phyloP scores from a whole-genome alignment of 2,329 filamentous ascomycete species.

The Penicillium thymicola region DNA sequence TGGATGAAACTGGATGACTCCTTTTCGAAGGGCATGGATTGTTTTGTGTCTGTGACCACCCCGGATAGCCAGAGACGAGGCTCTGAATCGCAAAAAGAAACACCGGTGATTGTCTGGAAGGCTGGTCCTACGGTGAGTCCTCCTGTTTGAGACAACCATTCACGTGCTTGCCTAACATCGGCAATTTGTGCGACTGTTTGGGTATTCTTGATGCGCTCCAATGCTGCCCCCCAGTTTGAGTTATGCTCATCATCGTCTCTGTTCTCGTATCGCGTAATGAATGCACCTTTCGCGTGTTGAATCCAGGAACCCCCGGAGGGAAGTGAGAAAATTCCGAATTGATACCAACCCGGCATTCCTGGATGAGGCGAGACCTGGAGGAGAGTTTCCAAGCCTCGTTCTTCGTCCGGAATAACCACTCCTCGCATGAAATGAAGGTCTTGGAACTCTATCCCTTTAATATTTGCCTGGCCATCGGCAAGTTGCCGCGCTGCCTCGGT shows the following conservation, averaged over 20 bases:
- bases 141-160: slow-evolving; percentile 22
- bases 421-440: slow-evolving; percentile 17
- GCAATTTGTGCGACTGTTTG: slow-evolving; percentile 9
- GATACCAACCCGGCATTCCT: slow-evolving; percentile 19
- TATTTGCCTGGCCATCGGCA: slow-evolving; percentile 4
- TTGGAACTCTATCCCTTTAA: slow-evolving; percentile 19
- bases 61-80: slow-evolving; percentile 15
- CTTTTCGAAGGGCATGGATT: slow-evolving; percentile 17
- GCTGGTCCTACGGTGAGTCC: slow-evolving; percentile 16
- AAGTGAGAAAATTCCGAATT: slow-evolving; percentile 20
- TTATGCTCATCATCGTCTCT: slow-evolving; percentile 3
- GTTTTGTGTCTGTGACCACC: slow-evolving; percentile 15
- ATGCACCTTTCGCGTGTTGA: slow-evolving; percentile 19
- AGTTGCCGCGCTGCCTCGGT: slow-evolving; percentile 22
- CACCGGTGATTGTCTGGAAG: slow-evolving; percentile 15
- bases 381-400: slow-evolving; percentile 18
- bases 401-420: slow-evolving; percentile 19
- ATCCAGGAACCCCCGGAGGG: slow-evolving; percentile 18
- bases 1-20: slow-evolving; percentile 19
- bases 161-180: slow-evolving; percentile 15
- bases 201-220: slow-evolving; percentile 17
- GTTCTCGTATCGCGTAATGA: slow-evolving; percentile 9
- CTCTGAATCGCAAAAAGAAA: slow-evolving; percentile 12
- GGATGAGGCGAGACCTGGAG: slow-evolving; percentile 17
- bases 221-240: slow-evolving; percentile 12